Evolutionary conservation across 345 rosid genomes (phyloP).

Genomic region (Excoecaria cochinchinensis): DNA sequence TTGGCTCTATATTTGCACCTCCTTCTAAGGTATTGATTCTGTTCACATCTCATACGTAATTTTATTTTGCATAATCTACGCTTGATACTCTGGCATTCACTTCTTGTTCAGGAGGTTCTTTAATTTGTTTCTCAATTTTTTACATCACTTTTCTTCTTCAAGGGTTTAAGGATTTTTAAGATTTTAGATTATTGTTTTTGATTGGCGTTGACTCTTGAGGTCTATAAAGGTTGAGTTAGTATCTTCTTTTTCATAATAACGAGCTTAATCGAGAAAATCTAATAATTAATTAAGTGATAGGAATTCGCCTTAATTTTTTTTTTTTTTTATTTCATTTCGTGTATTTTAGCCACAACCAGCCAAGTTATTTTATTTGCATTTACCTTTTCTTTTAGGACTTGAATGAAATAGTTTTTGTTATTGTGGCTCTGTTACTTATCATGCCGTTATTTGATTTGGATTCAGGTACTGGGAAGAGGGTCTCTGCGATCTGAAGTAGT

Average conservation of each 20-base stretch:
- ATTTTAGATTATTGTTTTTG: not conserved
- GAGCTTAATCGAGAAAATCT: no score
- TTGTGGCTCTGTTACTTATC: not conserved
- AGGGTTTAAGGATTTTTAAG: not conserved
- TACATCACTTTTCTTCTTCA: not conserved
- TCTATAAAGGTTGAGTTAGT: not conserved
- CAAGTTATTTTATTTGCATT: not conserved
- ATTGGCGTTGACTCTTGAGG: not conserved
- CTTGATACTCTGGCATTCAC: no score
- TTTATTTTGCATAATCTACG: no score
- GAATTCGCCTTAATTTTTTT: not conserved
- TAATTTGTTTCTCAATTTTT: not conserved
- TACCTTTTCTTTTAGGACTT: not conserved
- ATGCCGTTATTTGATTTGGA: not conserved
- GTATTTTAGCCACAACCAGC: not conserved
- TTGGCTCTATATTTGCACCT: constrained; percentile 64
- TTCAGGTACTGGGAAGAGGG: constrained; percentile 60
- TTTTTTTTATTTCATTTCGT: not conserved
- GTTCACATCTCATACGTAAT: no score
- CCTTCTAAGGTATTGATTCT: constrained; percentile 42
- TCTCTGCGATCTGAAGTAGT: constrained; percentile 35
- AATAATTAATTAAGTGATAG: not conserved
- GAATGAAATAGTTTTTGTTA: not conserved
- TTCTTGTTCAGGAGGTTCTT: not conserved
- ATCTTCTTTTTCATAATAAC: no score